These are phyloP conservation scores for Angomonas deanei DNA, from an alignment of 208 protist genomes.

Conservation along the genomic window DNA sequence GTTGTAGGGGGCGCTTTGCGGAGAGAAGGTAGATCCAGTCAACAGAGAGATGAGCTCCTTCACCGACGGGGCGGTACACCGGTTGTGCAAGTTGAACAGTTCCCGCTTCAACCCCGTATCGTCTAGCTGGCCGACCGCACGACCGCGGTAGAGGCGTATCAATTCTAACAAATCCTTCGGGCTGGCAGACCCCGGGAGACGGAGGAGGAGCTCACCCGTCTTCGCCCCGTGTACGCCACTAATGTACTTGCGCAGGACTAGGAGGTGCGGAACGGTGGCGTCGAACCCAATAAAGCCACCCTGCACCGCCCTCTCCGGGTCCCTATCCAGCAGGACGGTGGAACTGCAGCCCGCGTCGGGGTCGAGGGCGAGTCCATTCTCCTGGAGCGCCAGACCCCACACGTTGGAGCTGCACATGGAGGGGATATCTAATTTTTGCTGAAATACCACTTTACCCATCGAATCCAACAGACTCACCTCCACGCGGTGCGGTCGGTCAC, in stretches of 20 bases:
- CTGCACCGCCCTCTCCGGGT: slow-evolving; percentile 44
- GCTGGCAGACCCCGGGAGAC: slow-evolving; percentile 44
- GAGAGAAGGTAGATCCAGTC: too few species aligned
- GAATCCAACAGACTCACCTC: slow-evolving; percentile 56
- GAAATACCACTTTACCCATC: slow-evolving; percentile 48
- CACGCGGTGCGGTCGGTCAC: slow-evolving; percentile 35
- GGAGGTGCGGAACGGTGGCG: slow-evolving; percentile 38
- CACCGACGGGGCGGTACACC: slow-evolving; percentile 31
- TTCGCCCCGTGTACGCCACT: slow-evolving; percentile 28
- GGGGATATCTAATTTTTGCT: slow-evolving; percentile 66
- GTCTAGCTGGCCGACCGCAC: slow-evolving; percentile 13
- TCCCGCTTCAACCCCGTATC: slow-evolving; percentile 28
- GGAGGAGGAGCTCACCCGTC: slow-evolving; percentile 46
- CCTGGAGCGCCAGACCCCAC: slow-evolving; percentile 65
- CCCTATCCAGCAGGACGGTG: slow-evolving; percentile 48
- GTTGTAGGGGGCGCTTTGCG: too few species aligned
- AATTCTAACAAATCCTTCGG: slow-evolving; percentile 35
- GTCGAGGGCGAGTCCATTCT: slow-evolving; percentile 48
- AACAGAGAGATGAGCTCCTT: slow-evolving; percentile 44
- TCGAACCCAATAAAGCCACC: slow-evolving; percentile 50
- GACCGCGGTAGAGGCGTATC: slow-evolving; percentile 24
- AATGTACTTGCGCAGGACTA: slow-evolving; percentile 63
- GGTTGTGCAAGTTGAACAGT: slow-evolving; percentile 33
- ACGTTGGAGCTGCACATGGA: slow-evolving; percentile 25
- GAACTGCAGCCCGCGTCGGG: slow-evolving; percentile 23